These are phyloP conservation scores for Aschersonia sp. DNA, from an alignment of 2,329 filamentous ascomycete species.

Conservation along the genomic window DNA sequence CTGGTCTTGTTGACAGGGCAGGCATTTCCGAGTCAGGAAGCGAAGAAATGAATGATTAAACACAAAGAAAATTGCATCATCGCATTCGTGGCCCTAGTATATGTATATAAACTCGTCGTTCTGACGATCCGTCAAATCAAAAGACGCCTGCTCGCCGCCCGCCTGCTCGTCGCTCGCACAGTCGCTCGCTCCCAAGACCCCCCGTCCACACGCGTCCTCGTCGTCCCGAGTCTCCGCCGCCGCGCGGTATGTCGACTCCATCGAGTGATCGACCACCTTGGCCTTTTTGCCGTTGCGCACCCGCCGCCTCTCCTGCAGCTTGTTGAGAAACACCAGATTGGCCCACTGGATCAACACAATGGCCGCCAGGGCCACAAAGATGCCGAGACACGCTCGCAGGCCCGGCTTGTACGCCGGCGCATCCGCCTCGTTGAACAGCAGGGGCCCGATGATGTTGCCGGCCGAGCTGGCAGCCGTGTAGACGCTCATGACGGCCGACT, in stretches of 20 bases:
- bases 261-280: slow-evolving; percentile 43
- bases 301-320: slow-evolving; percentile 36
- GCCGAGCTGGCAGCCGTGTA: slow-evolving; percentile 48
- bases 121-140: slow-evolving; percentile 48
- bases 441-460: slow-evolving; percentile 53
- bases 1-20: too few species aligned
- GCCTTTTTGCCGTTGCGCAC: slow-evolving; percentile 46
- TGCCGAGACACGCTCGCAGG: slow-evolving; percentile 37
- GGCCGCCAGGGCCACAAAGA: slow-evolving; percentile 37
- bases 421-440: slow-evolving; percentile 44
- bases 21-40: too few species aligned
- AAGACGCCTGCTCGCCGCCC: slow-evolving; percentile 34
- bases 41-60: neutral
- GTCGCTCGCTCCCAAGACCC: slow-evolving; percentile 2
- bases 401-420: slow-evolving; percentile 44
- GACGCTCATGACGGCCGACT: slow-evolving; percentile 46
- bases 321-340: slow-evolving; percentile 42
- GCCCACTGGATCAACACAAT: slow-evolving; percentile 37
- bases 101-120: slow-evolving; percentile 58
- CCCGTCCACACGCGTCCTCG: slow-evolving; percentile 1
- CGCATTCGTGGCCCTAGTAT: slow-evolving; percentile 17
- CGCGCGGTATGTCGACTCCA: slow-evolving; percentile 35
- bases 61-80: neutral
- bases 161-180: slow-evolving; percentile 3
- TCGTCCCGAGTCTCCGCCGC: slow-evolving; percentile 4